Evolutionary conservation across 164 flowering plant species (phyloP).

Genomic region (Magnolia changhungtana): DNA sequence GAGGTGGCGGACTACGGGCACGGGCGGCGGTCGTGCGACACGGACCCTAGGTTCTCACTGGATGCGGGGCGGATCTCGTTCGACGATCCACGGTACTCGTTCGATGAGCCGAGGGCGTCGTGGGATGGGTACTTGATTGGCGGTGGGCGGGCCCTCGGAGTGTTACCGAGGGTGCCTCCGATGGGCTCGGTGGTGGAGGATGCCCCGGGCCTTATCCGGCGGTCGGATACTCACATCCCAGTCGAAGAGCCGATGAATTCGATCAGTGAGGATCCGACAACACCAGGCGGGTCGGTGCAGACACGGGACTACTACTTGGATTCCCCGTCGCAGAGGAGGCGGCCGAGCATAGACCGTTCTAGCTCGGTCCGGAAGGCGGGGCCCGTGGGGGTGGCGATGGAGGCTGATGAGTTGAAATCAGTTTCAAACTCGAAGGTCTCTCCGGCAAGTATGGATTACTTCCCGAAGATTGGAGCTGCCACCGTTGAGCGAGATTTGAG

Average conservation of each 20-base stretch:
- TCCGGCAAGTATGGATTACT: slow-evolving; percentile 35
- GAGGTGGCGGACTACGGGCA: slow-evolving; percentile 87
- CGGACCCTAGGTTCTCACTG: slow-evolving; percentile 46
- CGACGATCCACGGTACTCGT: slow-evolving; percentile 63
- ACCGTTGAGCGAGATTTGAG: slow-evolving; percentile 37
- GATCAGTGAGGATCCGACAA: slow-evolving; percentile 38
- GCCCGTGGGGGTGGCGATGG: slow-evolving; percentile 49
- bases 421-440: slow-evolving; percentile 55
- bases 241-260: slow-evolving; percentile 56
- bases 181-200: slow-evolving; percentile 83
- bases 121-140: slow-evolving; percentile 91
- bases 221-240: slow-evolving; percentile 64
- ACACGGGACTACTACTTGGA: slow-evolving; percentile 90
- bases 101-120: slow-evolving; percentile 90
- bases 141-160: background rate
- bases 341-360: slow-evolving; percentile 77
- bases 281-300: slow-evolving; percentile 84
- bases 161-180: slow-evolving; percentile 48
- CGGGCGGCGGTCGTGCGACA: slow-evolving; percentile 71
- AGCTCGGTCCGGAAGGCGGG: slow-evolving; percentile 64
- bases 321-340: slow-evolving; percentile 49
- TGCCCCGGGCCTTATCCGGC: slow-evolving; percentile 38
- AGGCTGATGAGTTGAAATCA: slow-evolving; percentile 58
- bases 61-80: slow-evolving; percentile 58
- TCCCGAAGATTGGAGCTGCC: slow-evolving; percentile 28